These are phyloP conservation scores for Sordaria brevicollis DNA, from an alignment of 495 filamentous ascomycete genomes.

Conservation along the genomic window DNA sequence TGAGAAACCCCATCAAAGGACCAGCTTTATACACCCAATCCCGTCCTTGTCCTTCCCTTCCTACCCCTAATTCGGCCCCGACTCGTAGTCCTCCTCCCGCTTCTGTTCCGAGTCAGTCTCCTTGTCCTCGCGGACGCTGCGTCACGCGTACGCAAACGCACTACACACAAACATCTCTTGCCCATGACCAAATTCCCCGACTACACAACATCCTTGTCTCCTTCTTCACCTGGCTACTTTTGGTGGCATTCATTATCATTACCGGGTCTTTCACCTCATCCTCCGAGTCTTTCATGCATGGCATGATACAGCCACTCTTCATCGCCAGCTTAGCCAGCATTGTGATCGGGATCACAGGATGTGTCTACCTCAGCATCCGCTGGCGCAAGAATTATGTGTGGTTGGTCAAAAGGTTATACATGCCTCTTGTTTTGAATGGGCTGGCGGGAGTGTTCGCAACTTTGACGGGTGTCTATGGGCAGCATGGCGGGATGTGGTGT, in stretches of 20 bases:
- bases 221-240: slow-evolving; percentile 26
- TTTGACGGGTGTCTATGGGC: slow-evolving; percentile 38
- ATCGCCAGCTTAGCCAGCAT: slow-evolving; percentile 22
- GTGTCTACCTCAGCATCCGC: slow-evolving; percentile 13
- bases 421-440: slow-evolving; percentile 33
- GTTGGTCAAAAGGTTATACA: slow-evolving; percentile 32
- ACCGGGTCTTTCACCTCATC: slow-evolving; percentile 27
- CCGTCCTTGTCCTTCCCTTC: not conserved
- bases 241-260: slow-evolving; percentile 32
- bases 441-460: slow-evolving; percentile 38
- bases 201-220: slow-evolving; percentile 25
- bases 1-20: not conserved
- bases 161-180: slow-evolving; percentile 31
- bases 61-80: not conserved
- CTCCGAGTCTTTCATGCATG: not conserved
- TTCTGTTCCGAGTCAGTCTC: too few species aligned
- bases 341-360: slow-evolving; percentile 7
- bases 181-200: slow-evolving; percentile 25
- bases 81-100: not conserved
- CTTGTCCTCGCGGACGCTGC: not conserved
- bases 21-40: not conserved
- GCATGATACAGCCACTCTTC: slow-evolving; percentile 7
- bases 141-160: slow-evolving; percentile 13
- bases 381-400: slow-evolving; percentile 34
- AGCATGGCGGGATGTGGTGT: slow-evolving; percentile 34